phyloP scores from a whole-genome alignment of 2,329 filamentous ascomycete genomes.

The Dichotomopilus funicola region DNA sequence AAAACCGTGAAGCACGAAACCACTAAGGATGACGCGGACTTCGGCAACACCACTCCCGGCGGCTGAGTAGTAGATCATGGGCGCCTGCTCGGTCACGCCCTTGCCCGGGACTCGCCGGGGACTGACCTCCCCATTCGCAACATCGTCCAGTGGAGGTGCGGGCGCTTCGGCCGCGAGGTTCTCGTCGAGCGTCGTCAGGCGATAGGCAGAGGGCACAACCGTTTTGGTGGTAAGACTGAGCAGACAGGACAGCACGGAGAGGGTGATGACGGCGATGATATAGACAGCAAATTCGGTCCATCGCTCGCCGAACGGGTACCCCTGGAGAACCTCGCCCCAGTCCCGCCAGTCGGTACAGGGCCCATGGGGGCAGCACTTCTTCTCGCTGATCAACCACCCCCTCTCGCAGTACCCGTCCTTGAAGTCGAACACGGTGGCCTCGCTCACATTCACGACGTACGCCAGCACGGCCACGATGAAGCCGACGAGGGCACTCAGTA shows the following conservation, averaged over 20 bases:
- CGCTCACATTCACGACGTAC: constrained; percentile 82
- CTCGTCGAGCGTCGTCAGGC: constrained; percentile 83
- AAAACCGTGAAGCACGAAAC: constrained; percentile 94
- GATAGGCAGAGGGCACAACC: constrained; percentile 81
- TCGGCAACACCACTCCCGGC: constrained; percentile 95
- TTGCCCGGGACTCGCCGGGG: constrained; percentile 34
- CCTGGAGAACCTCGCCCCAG: constrained; percentile 47
- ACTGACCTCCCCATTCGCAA: constrained; percentile 35
- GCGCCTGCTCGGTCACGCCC: constrained; percentile 38
- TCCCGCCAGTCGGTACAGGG: constrained; percentile 51
- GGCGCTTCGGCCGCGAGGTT: constrained; percentile 67
- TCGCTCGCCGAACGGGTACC: constrained; percentile 39
- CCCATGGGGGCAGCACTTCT: constrained; percentile 52
- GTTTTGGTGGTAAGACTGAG: constrained; percentile 89
- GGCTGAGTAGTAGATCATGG: constrained; percentile 92
- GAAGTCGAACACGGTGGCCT: constrained; percentile 78
- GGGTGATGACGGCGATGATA: constrained; percentile 60
- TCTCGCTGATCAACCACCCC: constrained; percentile 68
- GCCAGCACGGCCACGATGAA: constrained; percentile 78
- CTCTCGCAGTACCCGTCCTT: constrained; percentile 79
- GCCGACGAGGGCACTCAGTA: constrained; percentile 84
- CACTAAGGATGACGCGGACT: constrained; percentile 95
- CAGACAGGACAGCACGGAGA: constrained; percentile 67
- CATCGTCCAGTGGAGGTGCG: constrained; percentile 33
- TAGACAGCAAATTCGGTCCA: constrained; percentile 77